Base-by-base conservation (phyloP, 2,329 filamentous ascomycete genomes). In the Hysterium pulicare region DNA sequence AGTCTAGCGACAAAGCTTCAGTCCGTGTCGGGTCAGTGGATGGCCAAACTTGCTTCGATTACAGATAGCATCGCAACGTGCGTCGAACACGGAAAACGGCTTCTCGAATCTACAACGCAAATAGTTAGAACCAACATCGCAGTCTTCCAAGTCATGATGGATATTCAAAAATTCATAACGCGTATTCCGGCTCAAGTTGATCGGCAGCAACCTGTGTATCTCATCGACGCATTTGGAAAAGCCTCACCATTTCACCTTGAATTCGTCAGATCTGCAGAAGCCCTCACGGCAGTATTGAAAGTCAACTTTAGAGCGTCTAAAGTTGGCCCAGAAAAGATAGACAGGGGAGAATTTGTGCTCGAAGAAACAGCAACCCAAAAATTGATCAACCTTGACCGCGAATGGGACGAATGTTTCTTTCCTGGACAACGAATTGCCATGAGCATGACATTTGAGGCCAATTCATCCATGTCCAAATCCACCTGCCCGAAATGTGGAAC, bases 401-500 rank as follows among this genome's bases (percentile, higher is more conserved):
- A 50, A 3, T 64, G 58, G 58, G 38, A 51, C 2, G 31, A 23
- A 11, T 61, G 55, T 15, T 61, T 66, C 30, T 45, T 20, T 17
- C 62, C 60, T 13, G 58, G 59, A 9, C 61, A 66, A 33, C 44
- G 46, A 20, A 58, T 61, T 4, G 55, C 54, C 13, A 64, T 64
- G 57, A 60, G 58, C 37, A 58, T 64, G 53, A 38, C 59, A 2
- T 63, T 62, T 24, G 31, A 43, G 15, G 8, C 22, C 13, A 38
- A 2, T 11, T 6, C 6, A 35, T 10, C 5, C 20, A 20, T 28
- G 7, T 28, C 24, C 7, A 7, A 23, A 3, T 4, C 15, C 17
- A 34, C 28, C 3, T 44, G 42, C 31, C 42, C 36, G 23, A 15
- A 17, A 11, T 44, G 42, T 31, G 19, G 31, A 4, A 21, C 20